Base-by-base conservation (phyloP, 345 rosid genomes). In the Populus alba region DNA sequence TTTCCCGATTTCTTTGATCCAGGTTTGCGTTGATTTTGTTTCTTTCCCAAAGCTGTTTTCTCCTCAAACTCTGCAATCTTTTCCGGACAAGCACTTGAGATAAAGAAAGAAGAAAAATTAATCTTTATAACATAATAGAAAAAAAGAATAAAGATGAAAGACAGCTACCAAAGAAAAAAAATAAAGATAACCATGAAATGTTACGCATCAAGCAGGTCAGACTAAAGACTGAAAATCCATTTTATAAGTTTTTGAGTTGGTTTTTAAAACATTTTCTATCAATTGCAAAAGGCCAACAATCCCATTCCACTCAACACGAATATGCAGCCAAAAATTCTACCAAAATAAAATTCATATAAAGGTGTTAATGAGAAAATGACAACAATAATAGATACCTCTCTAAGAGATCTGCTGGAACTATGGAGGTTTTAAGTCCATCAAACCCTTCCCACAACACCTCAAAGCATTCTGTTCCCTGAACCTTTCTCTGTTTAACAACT, bases 21-120 rank as follows among this genome's bases (percentile, higher is more conserved):
- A 47, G 83, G 65, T 77, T 86, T 85, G 8, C 67, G 67, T 8
- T 73, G 76, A 63, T 83, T 88, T 82, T 82, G 83, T 78, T 87
- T 88, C 86, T 89, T 91, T 79, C 71, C 83, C 43, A 69, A 75
- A 78, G 87, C 92, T 84, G 66, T 85, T 81, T 76, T 87, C 85
- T 88, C 90, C 79, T 88, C 91, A 73, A 90, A 91, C 87, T 92
- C 95, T 12, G 45, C 76, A 47, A 91, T 90, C 86, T 82, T 94
- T 83, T 94, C 97, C 13, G 99, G 95, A 86, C 98, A 96, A 45
- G 97, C 98, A 82, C 97, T 93, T 68, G 25, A 78, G 71, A 72
- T 7, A 63, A 65, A 59, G 15, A 68, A 68, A 37, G 71, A 53
- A 55, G 37, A 35, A 63, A 71, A 51, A 61, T 9, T 8, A 77